These are phyloP conservation scores for Vicia faba DNA, from an alignment of 306 rosid species.

Conservation along the genomic window DNA sequence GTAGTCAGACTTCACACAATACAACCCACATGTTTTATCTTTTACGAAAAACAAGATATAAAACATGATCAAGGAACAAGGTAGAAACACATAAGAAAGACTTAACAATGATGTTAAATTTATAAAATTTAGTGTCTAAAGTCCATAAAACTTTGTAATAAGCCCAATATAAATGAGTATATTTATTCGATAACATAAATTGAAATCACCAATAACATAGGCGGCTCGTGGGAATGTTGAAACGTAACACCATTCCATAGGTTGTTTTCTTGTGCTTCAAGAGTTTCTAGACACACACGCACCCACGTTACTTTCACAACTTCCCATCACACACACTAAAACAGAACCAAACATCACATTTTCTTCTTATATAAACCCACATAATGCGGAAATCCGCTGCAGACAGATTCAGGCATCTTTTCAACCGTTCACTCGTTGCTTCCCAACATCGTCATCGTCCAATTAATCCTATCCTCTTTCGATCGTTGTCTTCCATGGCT, in stretches of 20 bases:
- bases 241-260: not conserved
- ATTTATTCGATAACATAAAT: no score
- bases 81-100: no score
- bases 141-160: no score
- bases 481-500: conserved; percentile 43
- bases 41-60: no score
- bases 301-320: not conserved
- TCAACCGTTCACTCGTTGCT: conserved; percentile 42
- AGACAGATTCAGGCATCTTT: conserved; percentile 42
- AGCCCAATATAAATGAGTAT: no score
- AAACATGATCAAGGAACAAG: no score
- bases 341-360: not conserved
- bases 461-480: conserved; percentile 20
- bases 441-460: not conserved
- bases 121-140: no score
- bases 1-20: no score
- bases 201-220: not conserved
- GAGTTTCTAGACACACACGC: not conserved
- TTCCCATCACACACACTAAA: not conserved
- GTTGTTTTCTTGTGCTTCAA: conserved; percentile 8
- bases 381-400: conserved; percentile 77
- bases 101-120: no score
- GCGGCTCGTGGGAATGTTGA: not conserved
- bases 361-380: not conserved
- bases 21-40: no score